Conservation (phyloP, 2,329 filamentous ascomycete species). For the Reticulascus tulasneorum region DNA sequence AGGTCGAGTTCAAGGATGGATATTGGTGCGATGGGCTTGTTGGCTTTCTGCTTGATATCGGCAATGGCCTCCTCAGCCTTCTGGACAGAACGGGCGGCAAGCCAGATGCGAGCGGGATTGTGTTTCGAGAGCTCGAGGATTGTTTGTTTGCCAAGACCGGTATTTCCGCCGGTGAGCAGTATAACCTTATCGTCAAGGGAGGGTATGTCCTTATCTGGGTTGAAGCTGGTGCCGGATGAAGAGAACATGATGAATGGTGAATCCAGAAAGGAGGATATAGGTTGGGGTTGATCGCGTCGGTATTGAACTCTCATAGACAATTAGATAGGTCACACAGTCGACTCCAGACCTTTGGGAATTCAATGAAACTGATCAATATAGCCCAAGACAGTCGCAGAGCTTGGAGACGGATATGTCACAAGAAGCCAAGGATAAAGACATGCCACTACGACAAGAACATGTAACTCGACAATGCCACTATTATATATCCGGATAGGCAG, state of each 20-base stretch:
- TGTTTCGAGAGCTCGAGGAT: constrained; percentile 11
- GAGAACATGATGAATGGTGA: not conserved
- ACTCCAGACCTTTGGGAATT: too few species aligned
- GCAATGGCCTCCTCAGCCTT: constrained; percentile 30
- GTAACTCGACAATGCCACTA: too few species aligned
- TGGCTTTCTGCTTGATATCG: constrained; percentile 26
- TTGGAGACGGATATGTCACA: too few species aligned
- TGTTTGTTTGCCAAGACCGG: constrained; percentile 20
- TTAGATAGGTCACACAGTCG: too few species aligned
- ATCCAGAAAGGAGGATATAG: not conserved
- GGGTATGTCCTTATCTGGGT: constrained; percentile 9
- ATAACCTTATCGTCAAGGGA: constrained; percentile 23
- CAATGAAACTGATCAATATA: too few species aligned
- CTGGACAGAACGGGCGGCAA: constrained; percentile 13
- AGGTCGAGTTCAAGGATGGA: constrained; percentile 40
- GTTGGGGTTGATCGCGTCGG: too few species aligned
- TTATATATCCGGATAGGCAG: too few species aligned
- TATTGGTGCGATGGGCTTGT: constrained; percentile 15
- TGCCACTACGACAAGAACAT: too few species aligned
- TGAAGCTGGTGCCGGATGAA: not conserved
- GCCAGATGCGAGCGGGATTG: constrained; percentile 12
- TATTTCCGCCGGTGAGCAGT: constrained; percentile 20
- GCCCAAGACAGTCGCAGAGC: too few species aligned
- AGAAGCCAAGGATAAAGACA: too few species aligned
- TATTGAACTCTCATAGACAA: not conserved